Evolutionary conservation across 805 yeast species (phyloP).

Genomic region (Wickerhamomyces bisporus): DNA sequence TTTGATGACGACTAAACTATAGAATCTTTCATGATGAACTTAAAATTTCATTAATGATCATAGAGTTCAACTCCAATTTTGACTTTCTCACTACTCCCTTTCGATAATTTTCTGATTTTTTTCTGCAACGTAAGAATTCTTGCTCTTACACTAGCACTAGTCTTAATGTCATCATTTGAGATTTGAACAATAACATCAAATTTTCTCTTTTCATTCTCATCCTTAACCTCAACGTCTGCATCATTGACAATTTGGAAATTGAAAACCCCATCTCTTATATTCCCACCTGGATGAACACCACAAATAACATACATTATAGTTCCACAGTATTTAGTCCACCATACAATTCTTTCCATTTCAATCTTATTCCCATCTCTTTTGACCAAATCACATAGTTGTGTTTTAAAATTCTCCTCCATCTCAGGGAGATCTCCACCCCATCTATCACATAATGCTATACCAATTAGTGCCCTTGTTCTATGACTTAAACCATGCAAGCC

Average conservation of each 20-base stretch:
- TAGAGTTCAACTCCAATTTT: constrained; percentile 44
- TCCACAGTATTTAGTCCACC: constrained; percentile 75
- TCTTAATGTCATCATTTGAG: constrained; percentile 49
- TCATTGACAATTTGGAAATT: constrained; percentile 32
- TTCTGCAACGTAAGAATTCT: constrained; percentile 56
- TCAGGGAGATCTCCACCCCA: constrained; percentile 80
- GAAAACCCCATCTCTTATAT: constrained; percentile 56
- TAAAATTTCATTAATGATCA: too few relatives aligned
- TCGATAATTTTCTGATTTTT: constrained; percentile 51
- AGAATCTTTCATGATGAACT: too few relatives aligned
- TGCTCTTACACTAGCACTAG: constrained; percentile 53
- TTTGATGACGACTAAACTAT: too few relatives aligned
- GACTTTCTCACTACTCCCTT: constrained; percentile 45
- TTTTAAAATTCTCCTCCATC: constrained; percentile 41
- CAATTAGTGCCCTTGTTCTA: constrained; percentile 63
- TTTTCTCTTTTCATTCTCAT: constrained; percentile 28
- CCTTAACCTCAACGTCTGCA: constrained; percentile 26
- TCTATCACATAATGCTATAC: constrained; percentile 69
- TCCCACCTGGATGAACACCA: constrained; percentile 80
- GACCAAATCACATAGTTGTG: constrained; percentile 43
- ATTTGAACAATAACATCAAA: constrained; percentile 38
- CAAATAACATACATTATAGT: constrained; percentile 72
- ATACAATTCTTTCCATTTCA: constrained; percentile 44
- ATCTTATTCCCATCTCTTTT: constrained; percentile 38
- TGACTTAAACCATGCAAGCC: constrained; percentile 76